phyloP scores from a whole-genome alignment of 2,329 filamentous ascomycete species.

The Sporothrix inflata region DNA sequence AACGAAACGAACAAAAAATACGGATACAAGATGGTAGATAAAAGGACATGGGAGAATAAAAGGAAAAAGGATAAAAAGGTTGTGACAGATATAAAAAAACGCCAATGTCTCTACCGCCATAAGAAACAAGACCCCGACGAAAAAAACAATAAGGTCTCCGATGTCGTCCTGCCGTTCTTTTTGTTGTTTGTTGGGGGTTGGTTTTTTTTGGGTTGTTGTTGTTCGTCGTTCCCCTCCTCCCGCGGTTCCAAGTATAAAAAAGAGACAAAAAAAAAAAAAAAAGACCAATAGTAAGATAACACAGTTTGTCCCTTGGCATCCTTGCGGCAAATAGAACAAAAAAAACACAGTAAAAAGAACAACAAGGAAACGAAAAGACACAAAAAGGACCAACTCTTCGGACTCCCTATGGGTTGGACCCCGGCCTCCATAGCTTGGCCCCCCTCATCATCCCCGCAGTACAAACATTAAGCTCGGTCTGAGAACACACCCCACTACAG shows the following conservation, averaged over 20 bases:
- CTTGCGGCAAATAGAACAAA: conserved; percentile 13
- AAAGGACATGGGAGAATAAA: background rate
- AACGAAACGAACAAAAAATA: background rate
- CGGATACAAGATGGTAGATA: background rate
- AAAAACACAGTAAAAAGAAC: conserved; percentile 12
- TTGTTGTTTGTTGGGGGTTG: background rate
- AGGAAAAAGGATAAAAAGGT: background rate
- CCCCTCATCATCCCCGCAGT: background rate
- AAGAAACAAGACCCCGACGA: background rate
- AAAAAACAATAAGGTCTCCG: background rate
- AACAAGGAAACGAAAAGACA: background rate
- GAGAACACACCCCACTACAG: conserved; percentile 41
- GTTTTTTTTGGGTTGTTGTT: background rate
- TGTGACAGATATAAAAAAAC: conserved; percentile 16
- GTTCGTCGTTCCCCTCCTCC: background rate
- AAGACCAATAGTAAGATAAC: conserved; percentile 15
- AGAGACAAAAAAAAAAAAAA: background rate
- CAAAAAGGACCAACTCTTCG: background rate
- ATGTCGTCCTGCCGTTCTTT: background rate
- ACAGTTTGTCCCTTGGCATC: conserved; percentile 22
- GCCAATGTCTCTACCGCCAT: conserved; percentile 18
- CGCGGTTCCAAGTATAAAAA: background rate
- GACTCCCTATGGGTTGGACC: background rate
- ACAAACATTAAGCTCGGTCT: background rate
- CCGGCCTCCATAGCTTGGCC: background rate